These are phyloP conservation scores for Cryptosporidium sp. DNA, from an alignment of 169 alveolate genomes.

Conservation along the genomic window DNA sequence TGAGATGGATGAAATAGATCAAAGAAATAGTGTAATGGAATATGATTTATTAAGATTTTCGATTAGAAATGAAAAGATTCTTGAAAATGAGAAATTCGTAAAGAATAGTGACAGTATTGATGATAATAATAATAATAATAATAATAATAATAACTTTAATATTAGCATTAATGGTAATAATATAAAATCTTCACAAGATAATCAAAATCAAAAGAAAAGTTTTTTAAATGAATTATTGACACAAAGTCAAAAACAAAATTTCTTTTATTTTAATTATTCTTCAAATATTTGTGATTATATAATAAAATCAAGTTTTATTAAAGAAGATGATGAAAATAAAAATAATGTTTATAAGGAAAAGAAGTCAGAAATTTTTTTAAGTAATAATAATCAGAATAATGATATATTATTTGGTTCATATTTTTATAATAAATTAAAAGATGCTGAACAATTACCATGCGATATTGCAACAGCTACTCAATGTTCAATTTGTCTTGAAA, in stretches of 20 bases:
- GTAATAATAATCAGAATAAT: not conserved
- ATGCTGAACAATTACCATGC: slow-evolving; percentile 57
- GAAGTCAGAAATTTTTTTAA: not conserved
- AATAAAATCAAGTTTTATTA: not conserved
- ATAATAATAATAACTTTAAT: no score
- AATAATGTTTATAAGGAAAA: not conserved
- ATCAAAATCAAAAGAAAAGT: slow-evolving; percentile 9
- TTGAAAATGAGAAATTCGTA: not conserved
- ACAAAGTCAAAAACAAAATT: slow-evolving; percentile 65
- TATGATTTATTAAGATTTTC: slow-evolving; percentile 66
- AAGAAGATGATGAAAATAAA: not conserved
- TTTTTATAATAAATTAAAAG: slow-evolving; percentile 49
- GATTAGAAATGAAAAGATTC: not conserved
- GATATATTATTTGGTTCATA: slow-evolving; percentile 45
- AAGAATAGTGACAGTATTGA: not conserved
- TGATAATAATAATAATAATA: not conserved
- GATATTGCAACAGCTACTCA: slow-evolving; percentile 73
- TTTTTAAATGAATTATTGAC: slow-evolving; percentile 42
- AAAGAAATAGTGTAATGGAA: not conserved
- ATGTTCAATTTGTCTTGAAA: slow-evolving; percentile 28
- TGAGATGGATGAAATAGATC: not conserved
- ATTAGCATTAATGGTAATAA: no score
- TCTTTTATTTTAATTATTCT: slow-evolving; percentile 51
- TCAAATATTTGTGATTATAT: slow-evolving; percentile 58
- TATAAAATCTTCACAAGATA: not conserved